A percentile compares a stretch with the other conserved stretches of the same genome.
Evolutionary conservation across 1,139 yeast genomes (phyloP).

Genomic region (Groenewaldozyma sp.): DNA sequence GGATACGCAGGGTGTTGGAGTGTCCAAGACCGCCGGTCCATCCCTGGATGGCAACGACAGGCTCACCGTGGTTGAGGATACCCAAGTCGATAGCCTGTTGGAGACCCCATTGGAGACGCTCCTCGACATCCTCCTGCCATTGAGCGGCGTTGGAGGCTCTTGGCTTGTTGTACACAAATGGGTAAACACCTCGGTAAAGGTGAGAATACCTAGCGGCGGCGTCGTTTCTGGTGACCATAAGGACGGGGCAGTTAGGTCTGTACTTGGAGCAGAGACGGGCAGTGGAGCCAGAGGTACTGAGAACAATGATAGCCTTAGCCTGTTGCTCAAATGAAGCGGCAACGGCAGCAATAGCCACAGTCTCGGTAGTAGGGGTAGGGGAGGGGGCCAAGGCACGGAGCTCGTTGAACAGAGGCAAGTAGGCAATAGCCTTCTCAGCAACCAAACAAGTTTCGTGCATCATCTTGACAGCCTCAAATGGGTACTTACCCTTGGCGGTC

Average conservation of each 20-base stretch:
- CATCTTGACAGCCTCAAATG: slow-evolving; percentile 93
- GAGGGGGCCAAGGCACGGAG: slow-evolving; percentile 74
- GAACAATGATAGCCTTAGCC: slow-evolving; percentile 93
- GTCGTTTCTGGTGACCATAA: slow-evolving; percentile 95
- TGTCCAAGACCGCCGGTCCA: slow-evolving; percentile 99
- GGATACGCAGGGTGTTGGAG: slow-evolving; percentile 88
- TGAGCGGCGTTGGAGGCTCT: slow-evolving; percentile 46
- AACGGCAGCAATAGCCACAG: slow-evolving; percentile 95
- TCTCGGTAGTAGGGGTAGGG: slow-evolving; percentile 93
- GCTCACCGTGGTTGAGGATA: slow-evolving; percentile 77
- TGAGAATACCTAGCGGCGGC: slow-evolving; percentile 92
- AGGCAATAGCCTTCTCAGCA: slow-evolving; percentile 96
- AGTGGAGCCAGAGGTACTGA: slow-evolving; percentile 90
- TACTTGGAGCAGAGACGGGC: slow-evolving; percentile 95
- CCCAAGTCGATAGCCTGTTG: slow-evolving; percentile 83
- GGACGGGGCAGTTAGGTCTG: slow-evolving; percentile 95
- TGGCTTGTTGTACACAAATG: slow-evolving; percentile 69
- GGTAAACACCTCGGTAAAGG: slow-evolving; percentile 97
- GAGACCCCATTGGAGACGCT: slow-evolving; percentile 90
- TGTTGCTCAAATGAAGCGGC: slow-evolving; percentile 92
- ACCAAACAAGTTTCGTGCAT: slow-evolving; percentile 96
- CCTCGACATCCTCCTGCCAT: slow-evolving; percentile 97
- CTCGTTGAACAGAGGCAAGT: slow-evolving; percentile 80
- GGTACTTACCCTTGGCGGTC: slow-evolving; percentile 99
- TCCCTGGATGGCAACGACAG: slow-evolving; percentile 93